Percentiles rank a stretch among this genome's conserved stretches.
Evolutionary conservation across 345 rosid species (phyloP).

Genomic region (Populus davidiana): DNA sequence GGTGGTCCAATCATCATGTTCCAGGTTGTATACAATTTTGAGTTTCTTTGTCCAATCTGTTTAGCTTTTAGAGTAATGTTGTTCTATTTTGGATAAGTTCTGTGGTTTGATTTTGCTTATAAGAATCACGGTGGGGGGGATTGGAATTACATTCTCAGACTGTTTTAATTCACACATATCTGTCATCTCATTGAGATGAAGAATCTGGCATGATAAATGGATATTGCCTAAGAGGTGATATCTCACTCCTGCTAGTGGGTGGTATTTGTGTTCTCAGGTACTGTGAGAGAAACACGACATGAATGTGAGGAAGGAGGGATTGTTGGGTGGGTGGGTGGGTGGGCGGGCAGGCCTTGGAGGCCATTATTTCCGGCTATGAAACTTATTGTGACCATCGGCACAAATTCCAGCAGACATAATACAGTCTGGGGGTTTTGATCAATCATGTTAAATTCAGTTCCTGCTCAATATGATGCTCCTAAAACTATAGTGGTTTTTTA

Average conservation of each 20-base stretch:
- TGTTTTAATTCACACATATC: conserved; percentile 5
- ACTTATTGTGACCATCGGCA: not conserved
- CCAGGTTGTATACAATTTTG: conserved; percentile 53
- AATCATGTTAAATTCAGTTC: conserved; percentile 6
- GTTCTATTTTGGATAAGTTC: conserved; percentile 5
- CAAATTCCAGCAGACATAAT: not conserved
- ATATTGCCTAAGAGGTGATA: not conserved
- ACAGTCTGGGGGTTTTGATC: not conserved
- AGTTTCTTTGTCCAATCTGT: not conserved
- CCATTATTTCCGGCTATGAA: not conserved
- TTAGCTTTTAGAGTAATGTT: not conserved
- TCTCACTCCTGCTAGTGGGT: not conserved
- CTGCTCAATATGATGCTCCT: conserved; percentile 1
- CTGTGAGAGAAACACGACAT: not conserved
- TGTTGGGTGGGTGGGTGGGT: no score
- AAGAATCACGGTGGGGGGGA: not conserved
- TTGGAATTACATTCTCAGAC: conserved; percentile 5
- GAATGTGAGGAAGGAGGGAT: not conserved
- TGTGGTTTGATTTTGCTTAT: conserved; percentile 4
- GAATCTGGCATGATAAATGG: not conserved
- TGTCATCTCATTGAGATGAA: not conserved
- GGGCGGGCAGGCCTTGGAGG: no score
- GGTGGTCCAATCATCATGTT: conserved; percentile 94
- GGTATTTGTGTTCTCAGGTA: not conserved
- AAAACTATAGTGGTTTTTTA: conserved; percentile 2